A percentile compares a stretch with the other conserved stretches of the same genome.
These are phyloP conservation scores for Digitaria exilis DNA, from an alignment of 202 grass and related monocot genomes.

Conservation along the genomic window DNA sequence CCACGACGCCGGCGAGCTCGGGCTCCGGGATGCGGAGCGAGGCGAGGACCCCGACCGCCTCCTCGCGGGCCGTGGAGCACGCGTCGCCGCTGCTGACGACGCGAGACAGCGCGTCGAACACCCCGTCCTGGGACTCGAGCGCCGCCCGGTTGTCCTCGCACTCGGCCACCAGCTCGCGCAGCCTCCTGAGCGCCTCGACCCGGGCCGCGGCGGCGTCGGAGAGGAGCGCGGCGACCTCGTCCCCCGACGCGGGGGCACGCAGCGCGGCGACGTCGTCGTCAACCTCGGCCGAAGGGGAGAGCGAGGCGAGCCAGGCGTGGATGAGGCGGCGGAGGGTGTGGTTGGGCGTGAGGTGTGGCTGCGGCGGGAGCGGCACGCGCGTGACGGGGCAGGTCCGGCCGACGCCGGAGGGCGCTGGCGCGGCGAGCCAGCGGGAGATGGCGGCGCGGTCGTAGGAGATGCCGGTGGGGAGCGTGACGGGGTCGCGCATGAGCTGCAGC, in stretches of 20 bases:
- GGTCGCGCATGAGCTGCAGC: slow-evolving; percentile 89
- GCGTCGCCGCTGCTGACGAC: slow-evolving; percentile 29
- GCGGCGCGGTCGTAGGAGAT: slow-evolving; percentile 86
- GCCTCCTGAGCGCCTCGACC: slow-evolving; percentile 54
- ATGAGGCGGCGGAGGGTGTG: slow-evolving; percentile 93
- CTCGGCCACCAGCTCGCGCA: slow-evolving; percentile 56
- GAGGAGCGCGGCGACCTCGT: slow-evolving; percentile 53
- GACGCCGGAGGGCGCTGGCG: not conserved
- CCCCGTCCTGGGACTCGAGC: slow-evolving; percentile 58
- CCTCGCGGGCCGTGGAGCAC: slow-evolving; percentile 47
- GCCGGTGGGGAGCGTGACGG: slow-evolving; percentile 76
- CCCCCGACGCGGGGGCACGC: slow-evolving; percentile 26
- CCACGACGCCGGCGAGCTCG: slow-evolving; percentile 43
- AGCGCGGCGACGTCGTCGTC: slow-evolving; percentile 44
- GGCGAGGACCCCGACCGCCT: slow-evolving; percentile 67
- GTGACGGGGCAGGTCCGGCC: slow-evolving; percentile 69
- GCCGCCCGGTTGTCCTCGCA: slow-evolving; percentile 54
- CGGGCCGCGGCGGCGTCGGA: slow-evolving; percentile 39
- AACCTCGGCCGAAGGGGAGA: slow-evolving; percentile 27
- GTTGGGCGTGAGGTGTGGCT: slow-evolving; percentile 77
- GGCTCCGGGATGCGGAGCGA: slow-evolving; percentile 65
- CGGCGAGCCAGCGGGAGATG: slow-evolving; percentile 72
- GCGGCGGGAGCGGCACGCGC: slow-evolving; percentile 42
- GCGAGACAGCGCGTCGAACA: slow-evolving; percentile 58
- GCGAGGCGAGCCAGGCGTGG: slow-evolving; percentile 65